Conservation (phyloP, 1,284 basidiomycete genomes). For the Ustilago trichophora region DNA sequence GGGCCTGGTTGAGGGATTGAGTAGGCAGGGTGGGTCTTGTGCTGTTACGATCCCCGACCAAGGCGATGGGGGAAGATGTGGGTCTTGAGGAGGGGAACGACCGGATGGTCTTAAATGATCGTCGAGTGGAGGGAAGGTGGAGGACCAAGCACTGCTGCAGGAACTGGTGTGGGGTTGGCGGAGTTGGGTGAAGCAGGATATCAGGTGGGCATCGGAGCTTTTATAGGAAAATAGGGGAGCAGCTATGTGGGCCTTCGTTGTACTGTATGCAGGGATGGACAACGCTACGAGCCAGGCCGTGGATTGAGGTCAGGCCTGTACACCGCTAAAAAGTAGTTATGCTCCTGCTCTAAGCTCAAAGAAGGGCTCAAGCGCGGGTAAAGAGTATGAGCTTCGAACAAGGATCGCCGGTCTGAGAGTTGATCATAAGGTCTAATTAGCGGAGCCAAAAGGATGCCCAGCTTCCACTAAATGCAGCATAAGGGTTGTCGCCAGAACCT, state of each 20-base stretch:
- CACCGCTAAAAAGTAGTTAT: too few species aligned
- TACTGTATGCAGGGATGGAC: background rate
- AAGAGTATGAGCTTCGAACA: background rate
- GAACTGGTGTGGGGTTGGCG: constrained; percentile 11
- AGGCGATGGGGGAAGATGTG: background rate
- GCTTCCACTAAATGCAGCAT: too few species aligned
- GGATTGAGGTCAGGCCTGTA: too few species aligned
- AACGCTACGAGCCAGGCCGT: too few species aligned
- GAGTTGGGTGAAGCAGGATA: constrained; percentile 6
- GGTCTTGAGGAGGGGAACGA: background rate
- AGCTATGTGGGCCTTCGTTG: background rate
- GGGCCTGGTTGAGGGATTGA: too few species aligned
- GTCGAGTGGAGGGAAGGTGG: constrained; percentile 1
- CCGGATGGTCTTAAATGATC: background rate
- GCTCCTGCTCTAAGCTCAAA: background rate
- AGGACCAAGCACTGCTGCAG: constrained; percentile 3
- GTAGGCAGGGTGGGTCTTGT: too few species aligned
- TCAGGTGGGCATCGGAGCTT: constrained; percentile 1
- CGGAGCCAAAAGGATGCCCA: too few species aligned
- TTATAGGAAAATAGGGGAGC: constrained; percentile 2
- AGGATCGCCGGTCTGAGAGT: constrained; percentile 4
- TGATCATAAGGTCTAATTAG: too few species aligned
- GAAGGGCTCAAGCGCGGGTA: background rate
- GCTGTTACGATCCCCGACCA: background rate
- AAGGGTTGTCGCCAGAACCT: too few species aligned